Base-by-base conservation (phyloP, 1,284 basidiomycete genomes). In the Trichosporon sp. region DNA sequence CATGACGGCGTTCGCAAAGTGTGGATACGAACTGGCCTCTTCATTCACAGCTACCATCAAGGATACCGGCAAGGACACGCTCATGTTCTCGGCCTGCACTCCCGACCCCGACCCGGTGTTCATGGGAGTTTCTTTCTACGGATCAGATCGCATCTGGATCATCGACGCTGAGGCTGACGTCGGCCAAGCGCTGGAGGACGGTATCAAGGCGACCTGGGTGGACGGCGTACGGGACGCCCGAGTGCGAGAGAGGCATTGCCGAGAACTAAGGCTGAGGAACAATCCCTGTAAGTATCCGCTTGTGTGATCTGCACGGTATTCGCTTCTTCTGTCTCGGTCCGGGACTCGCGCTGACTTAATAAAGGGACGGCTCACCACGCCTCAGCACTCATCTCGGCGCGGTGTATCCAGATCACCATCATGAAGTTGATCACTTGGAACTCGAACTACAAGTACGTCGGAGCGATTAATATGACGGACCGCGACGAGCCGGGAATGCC, bases 91-190 rank as follows among this genome's bases (percentile, higher is more conserved):
- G 10, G 66, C 56, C 13, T 69, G 69, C 44, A 70, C 72, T 33
- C 75, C 74, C 6, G 77, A 79, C 59, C 76, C 77, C 1, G 75
- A 79, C 31, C 74, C 77, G 1, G 67, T 77, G 29, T 76, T 79
- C 70, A 76, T 79, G 63, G 71, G 71, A 1, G 74, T 79, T 1
- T 74, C 71, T 0, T 79, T 78, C 67, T 71, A 78, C 68, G 74
- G 72, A 10, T 62, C 61, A 52, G 77, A 79, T 63, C 59, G 75
- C 34, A 71, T 79, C 46, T 79, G 76, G 76, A 77, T 79, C 59
- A 79, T 79, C 57, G 77, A 79, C 60, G 74, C 77, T 25, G 74
- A 76, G 56, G 75, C 74, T 2, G 77, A 79, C 36, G 73, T 79
- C 6, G 77, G 77, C 16, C 68, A 75, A 56, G 71, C 72, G 2